phyloP scores from a whole-genome alignment of 2,329 filamentous ascomycete genomes.

The Dichotomopilus funicola region DNA sequence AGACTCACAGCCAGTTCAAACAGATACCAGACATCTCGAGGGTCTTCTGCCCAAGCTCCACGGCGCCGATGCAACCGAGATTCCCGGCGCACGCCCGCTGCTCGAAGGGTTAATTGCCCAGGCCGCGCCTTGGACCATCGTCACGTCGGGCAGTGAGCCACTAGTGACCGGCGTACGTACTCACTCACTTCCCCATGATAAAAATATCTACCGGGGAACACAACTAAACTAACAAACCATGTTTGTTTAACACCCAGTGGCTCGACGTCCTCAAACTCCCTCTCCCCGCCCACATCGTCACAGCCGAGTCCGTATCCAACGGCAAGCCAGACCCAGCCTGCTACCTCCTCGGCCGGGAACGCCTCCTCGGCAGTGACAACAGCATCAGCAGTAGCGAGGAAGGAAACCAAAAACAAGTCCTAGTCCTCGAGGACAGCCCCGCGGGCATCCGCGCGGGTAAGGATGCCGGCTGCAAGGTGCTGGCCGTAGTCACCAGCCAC shows the following conservation, averaged over 20 bases:
- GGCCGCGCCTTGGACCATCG: slow-evolving; percentile 76
- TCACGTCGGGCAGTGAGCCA: slow-evolving; percentile 63
- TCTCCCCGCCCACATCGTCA: slow-evolving; percentile 59
- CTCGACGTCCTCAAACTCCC: slow-evolving; percentile 60
- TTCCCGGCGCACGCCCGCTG: slow-evolving; percentile 71
- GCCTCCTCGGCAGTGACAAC: slow-evolving; percentile 46
- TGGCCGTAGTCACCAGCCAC: slow-evolving; percentile 83
- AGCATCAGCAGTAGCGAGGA: slow-evolving; percentile 29
- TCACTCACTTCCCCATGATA: not conserved
- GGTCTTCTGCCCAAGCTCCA: slow-evolving; percentile 68
- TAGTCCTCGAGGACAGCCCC: slow-evolving; percentile 86
- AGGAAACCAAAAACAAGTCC: slow-evolving; percentile 36
- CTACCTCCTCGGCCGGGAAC: slow-evolving; percentile 61
- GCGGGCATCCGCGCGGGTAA: slow-evolving; percentile 79
- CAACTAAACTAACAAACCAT: not conserved
- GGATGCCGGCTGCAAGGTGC: slow-evolving; percentile 75
- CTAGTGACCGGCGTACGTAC: slow-evolving; percentile 51
- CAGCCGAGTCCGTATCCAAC: slow-evolving; percentile 66
- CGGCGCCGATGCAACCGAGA: slow-evolving; percentile 72
- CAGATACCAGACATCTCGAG: slow-evolving; percentile 76
- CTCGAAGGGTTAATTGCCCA: slow-evolving; percentile 58
- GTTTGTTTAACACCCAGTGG: slow-evolving; percentile 42
- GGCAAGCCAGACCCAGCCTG: slow-evolving; percentile 74
- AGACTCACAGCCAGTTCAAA: slow-evolving; percentile 9
- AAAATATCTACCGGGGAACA: not conserved